phyloP scores from a whole-genome alignment of 352 stramenopile species.

The Phytophthora brassicae region DNA sequence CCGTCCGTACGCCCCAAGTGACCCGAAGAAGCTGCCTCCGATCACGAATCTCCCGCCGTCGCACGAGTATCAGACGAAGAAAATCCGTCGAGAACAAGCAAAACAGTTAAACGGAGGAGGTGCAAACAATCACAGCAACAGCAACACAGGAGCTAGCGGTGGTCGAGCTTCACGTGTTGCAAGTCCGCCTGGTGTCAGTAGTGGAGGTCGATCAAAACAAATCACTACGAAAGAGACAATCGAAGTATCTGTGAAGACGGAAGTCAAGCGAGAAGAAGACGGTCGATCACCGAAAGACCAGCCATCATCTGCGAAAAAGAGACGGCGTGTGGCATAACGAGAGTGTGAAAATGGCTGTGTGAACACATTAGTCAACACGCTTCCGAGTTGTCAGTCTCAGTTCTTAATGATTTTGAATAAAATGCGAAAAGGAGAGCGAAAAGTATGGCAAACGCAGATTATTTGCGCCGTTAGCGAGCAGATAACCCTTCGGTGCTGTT shows the following conservation, averaged over 20 bases:
- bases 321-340: slow-evolving; percentile 54
- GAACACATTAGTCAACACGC: slow-evolving; percentile 7
- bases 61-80: slow-evolving; percentile 90
- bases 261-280: slow-evolving; percentile 36
- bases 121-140: slow-evolving; percentile 38
- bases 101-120: slow-evolving; percentile 62
- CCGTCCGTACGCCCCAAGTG: slow-evolving; percentile 58
- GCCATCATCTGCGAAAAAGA: slow-evolving; percentile 49
- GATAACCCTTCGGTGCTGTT: background rate
- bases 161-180: slow-evolving; percentile 22
- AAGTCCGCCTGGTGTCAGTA: slow-evolving; percentile 19
- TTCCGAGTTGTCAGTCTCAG: background rate
- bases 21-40: slow-evolving; percentile 64
- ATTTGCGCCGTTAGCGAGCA: slow-evolving; percentile 14
- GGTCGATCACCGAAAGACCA: background rate
- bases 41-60: slow-evolving; percentile 79
- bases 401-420: slow-evolving; percentile 26
- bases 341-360: background rate
- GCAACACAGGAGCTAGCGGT: slow-evolving; percentile 30
- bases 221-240: slow-evolving; percentile 17
- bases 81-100: slow-evolving; percentile 84
- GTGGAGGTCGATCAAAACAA: slow-evolving; percentile 25
- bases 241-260: slow-evolving; percentile 29
- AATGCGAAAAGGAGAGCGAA: slow-evolving; percentile 12
- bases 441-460: slow-evolving; percentile 15